Base-by-base conservation (phyloP, 306 rosid species). In the Benincasa hispida region DNA sequence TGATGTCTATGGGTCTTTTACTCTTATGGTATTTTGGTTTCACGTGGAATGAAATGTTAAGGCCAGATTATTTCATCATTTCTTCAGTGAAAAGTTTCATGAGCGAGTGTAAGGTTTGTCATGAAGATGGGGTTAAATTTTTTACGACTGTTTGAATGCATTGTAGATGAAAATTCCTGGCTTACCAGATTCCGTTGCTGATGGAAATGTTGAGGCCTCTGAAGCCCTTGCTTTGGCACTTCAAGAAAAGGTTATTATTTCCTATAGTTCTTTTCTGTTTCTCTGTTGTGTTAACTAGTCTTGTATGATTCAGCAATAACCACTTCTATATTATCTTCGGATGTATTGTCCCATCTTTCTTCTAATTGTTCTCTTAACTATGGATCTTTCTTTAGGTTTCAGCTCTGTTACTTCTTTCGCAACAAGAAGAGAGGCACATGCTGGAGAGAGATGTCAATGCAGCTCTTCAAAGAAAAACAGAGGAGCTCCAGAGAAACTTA, bases 341-440 rank as follows among this genome's bases (percentile, higher is more conserved):
- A 32, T 19, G 18, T 21, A 10, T 66, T 66, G 77, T 57, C 63
- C 72, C 51, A 30, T 78, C 30, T 81, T 84, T 24, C 67, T 61
- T 34, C 77, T 35, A 27, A 61, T 60, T 76, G 12, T 27, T 73
- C 68, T 75, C 77, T 68, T 34, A 69, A 69, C 53, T 34, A 47
- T 80, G 78, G 79, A 63, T 79, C 32, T 65, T 67, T 61, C 79
- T 72, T 70, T 88, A 95, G 99, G 98, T 95, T 81, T 81, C 81
- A 69, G 78, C 92, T 56, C 79, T 92, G 77, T 81, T 95, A 83
- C 96, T 90, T 81, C 83, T 95, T 62, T 95, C 99, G 22, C 99
- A 95, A 87, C 92, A 95, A 81, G 99, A 95, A 53, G 99, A 92
- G 85, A 89, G 99, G 76, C 81, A 92, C 85, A 80, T 90, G 70